Evolutionary conservation across 1,284 basidiomycete genomes (phyloP).

Genomic region (Phylloboletellus chloephorus): DNA sequence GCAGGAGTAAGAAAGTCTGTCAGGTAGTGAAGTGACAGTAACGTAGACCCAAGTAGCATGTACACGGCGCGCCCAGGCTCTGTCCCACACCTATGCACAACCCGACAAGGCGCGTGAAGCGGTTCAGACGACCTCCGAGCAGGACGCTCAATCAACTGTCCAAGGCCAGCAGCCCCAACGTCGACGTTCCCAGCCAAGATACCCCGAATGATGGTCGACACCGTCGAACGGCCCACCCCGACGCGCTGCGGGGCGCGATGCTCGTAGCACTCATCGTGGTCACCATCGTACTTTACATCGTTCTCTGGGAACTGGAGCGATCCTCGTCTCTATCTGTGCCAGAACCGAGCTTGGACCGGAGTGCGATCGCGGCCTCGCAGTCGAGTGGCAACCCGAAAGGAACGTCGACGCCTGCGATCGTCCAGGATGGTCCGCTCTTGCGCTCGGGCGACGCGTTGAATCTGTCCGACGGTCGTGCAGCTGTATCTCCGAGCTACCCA

Average conservation of each 20-base stretch:
- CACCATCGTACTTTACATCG: constrained; percentile 25
- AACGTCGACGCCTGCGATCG: background rate
- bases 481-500: background rate
- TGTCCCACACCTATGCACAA: constrained; percentile 17
- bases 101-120: constrained; percentile 18
- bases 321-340: constrained; percentile 6
- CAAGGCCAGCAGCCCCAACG: background rate
- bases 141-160: background rate
- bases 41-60: no score
- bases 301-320: constrained; percentile 24
- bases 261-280: constrained; percentile 19
- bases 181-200: background rate
- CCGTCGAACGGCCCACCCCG: constrained; percentile 3
- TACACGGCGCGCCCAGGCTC: no score
- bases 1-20: no score
- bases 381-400: background rate
- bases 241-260: constrained; percentile 15
- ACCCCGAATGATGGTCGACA: constrained; percentile 2
- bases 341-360: background rate
- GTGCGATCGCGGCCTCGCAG: background rate
- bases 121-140: constrained; percentile 2
- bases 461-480: background rate
- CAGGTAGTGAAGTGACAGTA: no score
- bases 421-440: background rate
- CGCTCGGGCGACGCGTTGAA: background rate